Evolutionary conservation across 306 rosid genomes (phyloP), one percentile per base, ranked within the genome.

Genomic region (Prunus mume): DNA sequence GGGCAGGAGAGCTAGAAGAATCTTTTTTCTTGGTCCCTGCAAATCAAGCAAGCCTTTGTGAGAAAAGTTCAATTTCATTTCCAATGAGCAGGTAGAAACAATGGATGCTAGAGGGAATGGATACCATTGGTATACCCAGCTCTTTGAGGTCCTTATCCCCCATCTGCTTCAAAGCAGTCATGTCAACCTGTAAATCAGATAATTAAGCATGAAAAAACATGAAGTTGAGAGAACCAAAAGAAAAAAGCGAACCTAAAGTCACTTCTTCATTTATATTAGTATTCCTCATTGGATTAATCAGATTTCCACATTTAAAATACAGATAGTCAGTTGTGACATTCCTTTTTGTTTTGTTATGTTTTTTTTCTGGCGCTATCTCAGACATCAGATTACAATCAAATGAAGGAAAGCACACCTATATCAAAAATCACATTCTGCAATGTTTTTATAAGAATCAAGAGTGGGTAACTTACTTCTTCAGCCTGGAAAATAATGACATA

Each of bases 21-120:
- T 89, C 85, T 89, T 89, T 79, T 87, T 89, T 76, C 91, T 89
- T 8, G 93, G 93, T 82, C 93, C 93, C 93, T 89, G 88, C 79
- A 77, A 54, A 76, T 67, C 46, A 78, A 58, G 75, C 50, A 70
- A 73, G 43, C 67, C 43, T 46, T 27, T 28, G 28, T 81, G 34
- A 76, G 78, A 72, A 56, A 0, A 51, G 41, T 22, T 19, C 32
- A 3, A 25, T 47, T 51, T 14, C 41, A 18, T 28, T 68, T 18
- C 38, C 47, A 2, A 56, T 0, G 24, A 28, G 22, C 18, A n/a
- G 10, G 6, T 27, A 15, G 34, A 30, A 13, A 65, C 1, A 71
- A n/a, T 61, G 17, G 28, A 25, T 34, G 10, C 19, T 15, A 65
- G 38, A 15, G 64, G 27, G 79, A 73, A 79, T 74, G 25, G n/a